phyloP scores from a whole-genome alignment of 1,284 basidiomycete genomes.

The Ganoderma sp. region DNA sequence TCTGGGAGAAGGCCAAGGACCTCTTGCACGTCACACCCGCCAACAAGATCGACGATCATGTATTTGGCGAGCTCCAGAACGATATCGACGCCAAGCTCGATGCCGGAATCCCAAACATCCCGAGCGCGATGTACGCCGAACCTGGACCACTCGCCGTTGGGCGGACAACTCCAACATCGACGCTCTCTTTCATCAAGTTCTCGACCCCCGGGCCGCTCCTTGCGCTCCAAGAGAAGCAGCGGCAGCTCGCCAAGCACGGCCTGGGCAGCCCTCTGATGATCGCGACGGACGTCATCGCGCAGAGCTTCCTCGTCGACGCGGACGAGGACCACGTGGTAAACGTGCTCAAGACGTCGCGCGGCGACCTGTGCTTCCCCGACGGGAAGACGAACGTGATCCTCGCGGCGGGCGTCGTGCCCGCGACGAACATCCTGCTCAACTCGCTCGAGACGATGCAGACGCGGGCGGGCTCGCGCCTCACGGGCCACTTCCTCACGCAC shows the following conservation, averaged over 20 bases:
- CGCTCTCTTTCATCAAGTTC: constrained; percentile 35
- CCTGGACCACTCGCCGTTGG: constrained; percentile 26
- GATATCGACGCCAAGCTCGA: constrained; percentile 5
- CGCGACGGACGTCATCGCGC: constrained; percentile 27
- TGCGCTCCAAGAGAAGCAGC: constrained; percentile 33
- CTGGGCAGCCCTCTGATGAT: constrained; percentile 31
- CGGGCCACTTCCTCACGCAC: constrained; percentile 32
- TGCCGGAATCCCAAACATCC: not conserved
- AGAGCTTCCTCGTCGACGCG: constrained; percentile 21
- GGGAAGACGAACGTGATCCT: constrained; percentile 36
- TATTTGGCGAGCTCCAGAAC: constrained; percentile 10
- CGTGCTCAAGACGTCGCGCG: constrained; percentile 30
- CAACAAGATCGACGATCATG: not conserved
- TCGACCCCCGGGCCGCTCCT: constrained; percentile 39
- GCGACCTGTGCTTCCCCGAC: constrained; percentile 28
- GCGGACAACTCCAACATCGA: constrained; percentile 15
- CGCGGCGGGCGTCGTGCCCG: constrained; percentile 34
- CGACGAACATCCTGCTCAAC: constrained; percentile 35
- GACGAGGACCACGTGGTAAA: constrained; percentile 16
- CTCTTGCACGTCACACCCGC: constrained; percentile 11
- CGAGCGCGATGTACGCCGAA: not conserved
- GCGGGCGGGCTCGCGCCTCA: constrained; percentile 23
- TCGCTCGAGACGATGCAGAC: constrained; percentile 19
- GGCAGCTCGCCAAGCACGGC: constrained; percentile 23
- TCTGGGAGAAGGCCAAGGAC: constrained; percentile 3